These are phyloP conservation scores for Eremothecium coryli DNA, from an alignment of 1,139 yeast species.

Conservation along the genomic window DNA sequence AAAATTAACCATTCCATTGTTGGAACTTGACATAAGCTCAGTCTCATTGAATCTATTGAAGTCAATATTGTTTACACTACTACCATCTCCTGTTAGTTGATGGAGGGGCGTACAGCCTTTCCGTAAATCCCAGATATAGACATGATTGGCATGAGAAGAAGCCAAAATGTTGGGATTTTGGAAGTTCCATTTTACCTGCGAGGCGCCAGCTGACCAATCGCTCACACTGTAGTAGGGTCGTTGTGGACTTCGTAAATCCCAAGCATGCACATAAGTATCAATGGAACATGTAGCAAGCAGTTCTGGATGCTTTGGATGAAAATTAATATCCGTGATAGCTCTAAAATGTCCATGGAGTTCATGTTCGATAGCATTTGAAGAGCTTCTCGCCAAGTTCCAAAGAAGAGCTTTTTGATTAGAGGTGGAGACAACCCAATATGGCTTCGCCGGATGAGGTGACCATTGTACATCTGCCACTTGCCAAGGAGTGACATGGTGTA, in stretches of 20 bases:
- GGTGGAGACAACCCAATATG: constrained; percentile 88
- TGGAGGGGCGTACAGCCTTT: constrained; percentile 70
- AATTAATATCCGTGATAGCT: constrained; percentile 92
- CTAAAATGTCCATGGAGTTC: constrained; percentile 83
- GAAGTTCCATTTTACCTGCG: constrained; percentile 91
- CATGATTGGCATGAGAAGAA: constrained; percentile 71
- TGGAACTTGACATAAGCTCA: constrained; percentile 69
- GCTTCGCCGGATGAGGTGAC: constrained; percentile 81
- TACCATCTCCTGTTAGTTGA: constrained; percentile 61
- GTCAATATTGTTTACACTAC: constrained; percentile 84
- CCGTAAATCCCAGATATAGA: constrained; percentile 81
- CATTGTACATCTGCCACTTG: constrained; percentile 98
- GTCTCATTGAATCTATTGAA: constrained; percentile 55
- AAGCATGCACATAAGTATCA: constrained; percentile 74
- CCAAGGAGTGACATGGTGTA: constrained; percentile 90
- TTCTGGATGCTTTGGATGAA: constrained; percentile 82
- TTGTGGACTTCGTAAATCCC: constrained; percentile 82
- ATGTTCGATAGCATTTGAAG: constrained; percentile 71
- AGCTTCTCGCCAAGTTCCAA: constrained; percentile 80
- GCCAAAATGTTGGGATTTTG: constrained; percentile 69
- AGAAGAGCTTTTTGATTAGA: constrained; percentile 90
- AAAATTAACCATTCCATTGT: constrained; percentile 75
- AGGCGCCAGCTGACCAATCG: constrained; percentile 91
- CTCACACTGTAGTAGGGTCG: constrained; percentile 71
- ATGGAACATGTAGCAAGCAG: constrained; percentile 88